These are phyloP conservation scores for Nicotiana sylvestris DNA, from an alignment of 257 asterid genomes.

Conservation along the genomic window DNA sequence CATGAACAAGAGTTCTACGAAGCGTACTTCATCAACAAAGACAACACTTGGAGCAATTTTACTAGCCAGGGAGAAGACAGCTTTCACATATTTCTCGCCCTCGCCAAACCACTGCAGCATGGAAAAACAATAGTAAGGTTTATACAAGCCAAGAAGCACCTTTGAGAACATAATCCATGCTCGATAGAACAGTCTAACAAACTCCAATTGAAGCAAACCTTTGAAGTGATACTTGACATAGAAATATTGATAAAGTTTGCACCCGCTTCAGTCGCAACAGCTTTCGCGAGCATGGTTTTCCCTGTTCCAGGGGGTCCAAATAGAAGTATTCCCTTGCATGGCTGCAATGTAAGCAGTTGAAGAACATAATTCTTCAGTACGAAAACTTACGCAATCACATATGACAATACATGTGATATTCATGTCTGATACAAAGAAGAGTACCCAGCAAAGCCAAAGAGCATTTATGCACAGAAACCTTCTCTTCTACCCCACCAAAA, in stretches of 20 bases:
- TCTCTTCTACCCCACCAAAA: background rate
- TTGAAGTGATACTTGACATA: constrained; percentile 88
- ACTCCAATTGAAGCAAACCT: constrained; percentile 35
- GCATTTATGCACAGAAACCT: background rate
- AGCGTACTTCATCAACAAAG: constrained; percentile 86
- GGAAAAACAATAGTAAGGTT: constrained; percentile 11
- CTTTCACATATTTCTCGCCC: constrained; percentile 89
- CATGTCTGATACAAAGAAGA: background rate
- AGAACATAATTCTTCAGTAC: background rate
- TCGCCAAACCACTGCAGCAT: constrained; percentile 81
- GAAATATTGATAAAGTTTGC: constrained; percentile 89
- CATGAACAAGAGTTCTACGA: background rate
- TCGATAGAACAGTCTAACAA: background rate
- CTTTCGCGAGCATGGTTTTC: constrained; percentile 91
- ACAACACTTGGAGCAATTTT: constrained; percentile 88
- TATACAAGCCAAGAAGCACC: background rate
- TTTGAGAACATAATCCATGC: background rate
- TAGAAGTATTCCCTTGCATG: constrained; percentile 86
- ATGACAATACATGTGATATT: background rate
- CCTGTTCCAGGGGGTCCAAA: constrained; percentile 95
- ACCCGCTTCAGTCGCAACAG: constrained; percentile 94
- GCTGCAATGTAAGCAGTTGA: constrained; percentile 39
- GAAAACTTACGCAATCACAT: background rate
- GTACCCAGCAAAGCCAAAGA: background rate
- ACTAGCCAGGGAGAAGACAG: constrained; percentile 87